A percentile compares a stretch with the other conserved stretches of the same genome.
phyloP scores from a whole-genome alignment of 2,329 filamentous ascomycete species.

The Colletotrichum musae region DNA sequence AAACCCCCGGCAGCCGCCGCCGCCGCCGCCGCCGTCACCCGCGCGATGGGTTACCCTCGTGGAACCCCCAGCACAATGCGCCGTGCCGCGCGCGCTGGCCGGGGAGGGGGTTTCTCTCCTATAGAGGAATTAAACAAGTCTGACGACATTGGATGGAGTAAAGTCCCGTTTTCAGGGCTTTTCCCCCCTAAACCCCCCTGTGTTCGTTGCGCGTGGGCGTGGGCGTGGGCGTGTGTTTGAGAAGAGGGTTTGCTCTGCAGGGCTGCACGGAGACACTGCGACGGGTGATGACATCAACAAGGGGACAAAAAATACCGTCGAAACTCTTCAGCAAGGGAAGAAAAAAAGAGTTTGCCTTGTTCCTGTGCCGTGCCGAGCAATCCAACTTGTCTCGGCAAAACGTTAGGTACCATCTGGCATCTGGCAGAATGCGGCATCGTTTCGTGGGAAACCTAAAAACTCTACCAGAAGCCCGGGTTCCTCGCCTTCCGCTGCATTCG shows the following conservation, averaged over 20 bases:
- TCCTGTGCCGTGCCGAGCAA: not conserved
- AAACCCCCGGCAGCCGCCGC: conserved; percentile 1
- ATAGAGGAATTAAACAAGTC: not conserved
- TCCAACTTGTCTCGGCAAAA: too few relatives aligned
- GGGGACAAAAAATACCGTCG: not conserved
- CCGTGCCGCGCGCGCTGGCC: conserved; percentile 13
- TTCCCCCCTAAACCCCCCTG: not conserved
- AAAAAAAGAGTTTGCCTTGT: not conserved
- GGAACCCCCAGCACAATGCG: not conserved
- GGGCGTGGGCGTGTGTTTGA: too few relatives aligned
- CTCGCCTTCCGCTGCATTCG: conserved; percentile 31
- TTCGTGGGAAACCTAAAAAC: conserved; percentile 18
- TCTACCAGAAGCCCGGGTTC: conserved; percentile 27
- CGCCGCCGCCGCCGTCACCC: not conserved
- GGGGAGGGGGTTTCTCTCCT: not conserved
- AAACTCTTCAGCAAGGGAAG: not conserved
- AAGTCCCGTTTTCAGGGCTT: conserved; percentile 22
- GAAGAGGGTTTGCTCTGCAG: too few relatives aligned
- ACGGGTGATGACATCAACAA: conserved; percentile 27
- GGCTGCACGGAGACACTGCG: not conserved
- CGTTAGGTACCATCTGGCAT: too few relatives aligned
- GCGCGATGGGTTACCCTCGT: conserved; percentile 6
- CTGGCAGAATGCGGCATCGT: not conserved
- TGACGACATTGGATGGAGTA: conserved; percentile 33
- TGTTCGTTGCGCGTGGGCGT: too few relatives aligned